phyloP scores from a whole-genome alignment of 1,139 yeast genomes.

The Scheffersomyces segobiensis region DNA sequence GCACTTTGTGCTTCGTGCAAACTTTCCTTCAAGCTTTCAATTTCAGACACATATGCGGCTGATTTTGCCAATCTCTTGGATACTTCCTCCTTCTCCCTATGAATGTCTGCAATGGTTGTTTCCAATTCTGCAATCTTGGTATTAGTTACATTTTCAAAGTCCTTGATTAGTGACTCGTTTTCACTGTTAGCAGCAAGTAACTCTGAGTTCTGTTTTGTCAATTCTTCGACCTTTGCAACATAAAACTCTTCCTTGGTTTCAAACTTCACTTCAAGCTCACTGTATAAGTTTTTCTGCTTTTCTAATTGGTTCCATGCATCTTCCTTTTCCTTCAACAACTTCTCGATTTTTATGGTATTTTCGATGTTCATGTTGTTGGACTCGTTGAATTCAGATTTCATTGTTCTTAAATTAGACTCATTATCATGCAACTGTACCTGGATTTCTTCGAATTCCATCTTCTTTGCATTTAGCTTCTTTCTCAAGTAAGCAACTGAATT shows the following conservation, averaged over 20 bases:
- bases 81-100: neutral
- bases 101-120: neutral
- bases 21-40: constrained; percentile 6
- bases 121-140: constrained; percentile 3
- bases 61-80: neutral
- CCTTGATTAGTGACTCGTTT: constrained; percentile 7
- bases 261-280: neutral
- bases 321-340: constrained; percentile 17
- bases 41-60: neutral
- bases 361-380: constrained; percentile 14
- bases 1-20: constrained; percentile 5
- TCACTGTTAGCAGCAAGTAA: neutral
- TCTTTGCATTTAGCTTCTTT: constrained; percentile 8
- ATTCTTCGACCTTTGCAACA: constrained; percentile 11
- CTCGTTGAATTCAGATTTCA: constrained; percentile 7
- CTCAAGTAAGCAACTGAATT: constrained; percentile 8
- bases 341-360: constrained; percentile 13
- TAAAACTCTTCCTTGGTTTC: neutral
- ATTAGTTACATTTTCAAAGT: constrained; percentile 4
- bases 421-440: constrained; percentile 2
- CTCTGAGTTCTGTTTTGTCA: constrained; percentile 10
- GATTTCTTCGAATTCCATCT: constrained; percentile 4
- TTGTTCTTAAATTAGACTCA: neutral
- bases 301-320: constrained; percentile 11
- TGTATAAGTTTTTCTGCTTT: constrained; percentile 5